phyloP scores from a whole-genome alignment of 352 stramenopile genomes.

The Pythium biforme region DNA sequence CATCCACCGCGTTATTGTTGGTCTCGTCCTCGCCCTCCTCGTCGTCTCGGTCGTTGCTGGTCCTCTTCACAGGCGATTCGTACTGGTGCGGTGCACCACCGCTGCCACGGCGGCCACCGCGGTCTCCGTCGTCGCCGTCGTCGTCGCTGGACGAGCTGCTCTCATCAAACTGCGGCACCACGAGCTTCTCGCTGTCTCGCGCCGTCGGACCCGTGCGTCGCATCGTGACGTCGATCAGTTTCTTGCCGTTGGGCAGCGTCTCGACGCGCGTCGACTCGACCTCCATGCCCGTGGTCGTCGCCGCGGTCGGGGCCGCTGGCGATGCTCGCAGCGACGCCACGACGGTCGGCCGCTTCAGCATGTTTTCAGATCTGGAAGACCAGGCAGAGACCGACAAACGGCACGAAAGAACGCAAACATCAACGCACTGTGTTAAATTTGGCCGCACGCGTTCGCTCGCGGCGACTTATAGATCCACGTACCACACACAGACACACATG shows the following conservation, averaged over 20 bases:
- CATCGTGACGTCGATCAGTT: slow-evolving; percentile 57
- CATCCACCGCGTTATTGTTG: neutral
- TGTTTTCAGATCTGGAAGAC: neutral
- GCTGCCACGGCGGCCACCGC: no score
- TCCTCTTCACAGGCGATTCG: slow-evolving; percentile 9
- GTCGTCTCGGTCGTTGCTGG: neutral
- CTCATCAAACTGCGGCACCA: slow-evolving; percentile 67
- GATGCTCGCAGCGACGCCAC: neutral
- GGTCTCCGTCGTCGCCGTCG: slow-evolving; percentile 2
- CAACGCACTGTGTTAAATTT: neutral
- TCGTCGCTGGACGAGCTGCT: slow-evolving; percentile 40
- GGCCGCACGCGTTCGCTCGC: no score
- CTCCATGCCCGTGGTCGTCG: slow-evolving; percentile 36
- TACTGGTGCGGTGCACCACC: neutral
- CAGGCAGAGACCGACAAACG: neutral
- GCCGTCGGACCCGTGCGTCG: slow-evolving; percentile 12
- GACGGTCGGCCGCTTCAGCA: slow-evolving; percentile 19
- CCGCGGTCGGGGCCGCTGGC: no score
- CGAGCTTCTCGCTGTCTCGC: slow-evolving; percentile 35
- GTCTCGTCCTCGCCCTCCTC: slow-evolving; percentile 26
- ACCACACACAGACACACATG: neutral
- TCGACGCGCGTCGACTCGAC: slow-evolving; percentile 48
- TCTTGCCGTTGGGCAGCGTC: slow-evolving; percentile 42
- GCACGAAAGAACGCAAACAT: neutral
- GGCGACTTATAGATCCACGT: neutral